Base-by-base conservation (phyloP, 208 protist species). In the Wallacemonas sp. region DNA sequence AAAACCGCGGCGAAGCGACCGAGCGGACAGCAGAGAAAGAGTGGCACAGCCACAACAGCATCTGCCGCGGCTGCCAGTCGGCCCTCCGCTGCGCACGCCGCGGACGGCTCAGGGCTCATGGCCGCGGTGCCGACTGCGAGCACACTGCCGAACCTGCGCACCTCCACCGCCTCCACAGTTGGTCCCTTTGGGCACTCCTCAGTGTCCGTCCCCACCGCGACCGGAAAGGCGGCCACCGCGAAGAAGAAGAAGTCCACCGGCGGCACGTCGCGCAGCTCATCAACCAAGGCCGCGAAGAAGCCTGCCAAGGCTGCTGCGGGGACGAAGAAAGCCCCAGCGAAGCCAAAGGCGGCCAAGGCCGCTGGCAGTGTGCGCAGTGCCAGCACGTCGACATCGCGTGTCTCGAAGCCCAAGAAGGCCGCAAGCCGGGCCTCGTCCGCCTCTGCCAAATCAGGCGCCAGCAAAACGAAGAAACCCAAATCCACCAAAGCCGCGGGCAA, bases 351-450 rank as follows among this genome's bases (percentile, higher is more conserved):
- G 1, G 33, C 48, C 2, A 62, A 47, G 0, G 58, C 16, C 8
- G 56, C 58, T 17, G 58, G 47, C 27, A 34, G 47, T 21, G 47
- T 55, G 19, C 47, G 47, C 21, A 55, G 47, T 32, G 47, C 43
- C 0, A 32, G 16, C 29, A 29, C 58, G 1, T 14, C 68, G 0
- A 43, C 64, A 12, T 56, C 63, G 1, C 6, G 17, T 1, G 48
- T 29, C 46, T 54, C 43, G 21, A 71, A 63, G 41, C 46, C 68
- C 16, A 64, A 65, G 4, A 68, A 65, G 46, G 68, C 39, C 49
- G 52, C 54, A 38, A 80, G 63, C 60, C 27, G 55, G 14, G 38
- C 39, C 14, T 58, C 52, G 6, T 58, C 52, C 8, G 52, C n/a
- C 11, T 34, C 52, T 5, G 52, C 29, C 4, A 33, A 58, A 17